These are phyloP conservation scores for Acacia acuminata DNA, from an alignment of 306 rosid species.

Conservation along the genomic window DNA sequence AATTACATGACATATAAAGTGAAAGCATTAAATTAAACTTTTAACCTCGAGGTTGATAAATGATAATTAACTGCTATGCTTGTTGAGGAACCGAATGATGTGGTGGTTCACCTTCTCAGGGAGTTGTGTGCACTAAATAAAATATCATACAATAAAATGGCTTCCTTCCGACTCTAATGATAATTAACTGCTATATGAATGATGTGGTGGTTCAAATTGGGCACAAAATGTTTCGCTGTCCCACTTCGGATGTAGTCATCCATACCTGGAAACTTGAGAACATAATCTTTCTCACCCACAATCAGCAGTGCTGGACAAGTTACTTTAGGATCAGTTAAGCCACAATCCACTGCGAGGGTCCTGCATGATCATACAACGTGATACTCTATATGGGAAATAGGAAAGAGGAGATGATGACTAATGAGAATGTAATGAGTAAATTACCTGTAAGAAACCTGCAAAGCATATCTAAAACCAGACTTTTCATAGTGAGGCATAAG, in stretches of 20 bases:
- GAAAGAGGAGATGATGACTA: background rate
- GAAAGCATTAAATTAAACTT: conserved; percentile 2
- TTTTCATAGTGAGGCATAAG: conserved; percentile 60
- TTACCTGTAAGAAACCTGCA: conserved; percentile 64
- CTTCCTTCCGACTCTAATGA: conserved; percentile 56
- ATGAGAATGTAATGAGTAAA: background rate
- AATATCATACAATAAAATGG: too few species aligned
- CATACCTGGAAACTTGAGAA: conserved; percentile 47
- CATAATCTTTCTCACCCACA: conserved; percentile 57
- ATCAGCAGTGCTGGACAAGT: conserved; percentile 47
- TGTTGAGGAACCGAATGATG: conserved; percentile 50
- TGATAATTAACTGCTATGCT: conserved; percentile 39
- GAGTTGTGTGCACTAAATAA: conserved; percentile 43
- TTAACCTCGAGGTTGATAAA: background rate
- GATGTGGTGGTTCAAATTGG: conserved; percentile 52
- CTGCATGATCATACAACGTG: conserved; percentile 25
- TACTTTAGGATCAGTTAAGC: conserved; percentile 52
- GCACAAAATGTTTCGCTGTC: conserved; percentile 48
- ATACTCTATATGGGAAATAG: background rate
- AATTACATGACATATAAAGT: background rate
- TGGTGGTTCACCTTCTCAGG: conserved; percentile 59
- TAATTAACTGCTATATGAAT: too few species aligned
- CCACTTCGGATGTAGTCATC: conserved; percentile 56
- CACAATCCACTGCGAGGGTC: conserved; percentile 41
- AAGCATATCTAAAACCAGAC: conserved; percentile 54